Base-by-base conservation (phyloP, 768 basidiomycete genomes). In the Epithele typhae region DNA sequence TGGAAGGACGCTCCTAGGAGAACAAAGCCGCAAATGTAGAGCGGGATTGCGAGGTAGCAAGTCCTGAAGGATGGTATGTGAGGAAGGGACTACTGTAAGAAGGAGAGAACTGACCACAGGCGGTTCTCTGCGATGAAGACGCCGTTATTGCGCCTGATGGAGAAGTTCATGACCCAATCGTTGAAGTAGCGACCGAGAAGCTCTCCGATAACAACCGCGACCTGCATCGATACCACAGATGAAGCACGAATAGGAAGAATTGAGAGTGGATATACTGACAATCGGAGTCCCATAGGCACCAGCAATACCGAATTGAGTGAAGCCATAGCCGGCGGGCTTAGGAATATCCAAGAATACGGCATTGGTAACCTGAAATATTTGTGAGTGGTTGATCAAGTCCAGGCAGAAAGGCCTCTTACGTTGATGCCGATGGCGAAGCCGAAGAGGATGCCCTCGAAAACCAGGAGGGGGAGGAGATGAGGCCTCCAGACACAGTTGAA, bases 391-490 rank as follows among this genome's bases (percentile, higher is more conserved):
- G n/a, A n/a, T n/a, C n/a, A n/a, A n/a, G 7, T 30, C 14, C 14
- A 7, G 8, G 14, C 27, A 30, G 27, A 30, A 30, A 30, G 27
- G 7, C 14, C 2, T 44, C 70, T 36, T 40, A 77, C 77, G 53
- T 81, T 82, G 41, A 81, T 77, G 25, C 82, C 81, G 43, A 82
- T 82, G 14, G 72, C 64, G 59, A 84, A 84, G 0, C 83, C 84
- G 56, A 86, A 85, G 0, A 80, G 58, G 38, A 77, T 56, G 5
- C 72, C 78, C 67, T 82, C 79, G 47, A 80, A 81, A 25, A 78
- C 32, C 30, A 78, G 64, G 37, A 78, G 61, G 15, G 70, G 62
- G 14, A 81, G 52, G 9, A 81, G 60, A 53, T 84, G 82, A 0
- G 84, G 84, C 25, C 83, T 65, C 79, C 81, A 84, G 22, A 81